Percentiles rank a stretch among this genome's conserved stretches.
These are phyloP conservation scores for Trichoderma hamatum DNA, from an alignment of 2,329 filamentous ascomycete genomes.

Conservation along the genomic window DNA sequence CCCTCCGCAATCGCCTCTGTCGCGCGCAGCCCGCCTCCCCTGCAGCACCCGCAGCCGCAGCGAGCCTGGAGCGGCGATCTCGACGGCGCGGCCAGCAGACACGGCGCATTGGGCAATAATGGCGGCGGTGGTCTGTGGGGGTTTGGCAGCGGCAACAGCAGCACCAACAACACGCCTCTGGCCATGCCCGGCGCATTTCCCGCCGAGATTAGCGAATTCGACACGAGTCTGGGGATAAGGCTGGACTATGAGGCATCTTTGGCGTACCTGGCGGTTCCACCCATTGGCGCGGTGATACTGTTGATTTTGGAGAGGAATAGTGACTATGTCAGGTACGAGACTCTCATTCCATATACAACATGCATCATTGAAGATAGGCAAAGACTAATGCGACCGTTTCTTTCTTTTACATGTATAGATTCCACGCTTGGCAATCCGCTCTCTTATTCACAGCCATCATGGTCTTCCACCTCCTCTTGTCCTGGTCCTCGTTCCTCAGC, in stretches of 20 bases:
- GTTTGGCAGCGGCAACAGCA: slow-evolving; percentile 28
- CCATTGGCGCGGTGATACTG: slow-evolving; percentile 80
- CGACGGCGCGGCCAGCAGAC: slow-evolving; percentile 43
- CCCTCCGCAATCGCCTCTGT: slow-evolving; percentile 45
- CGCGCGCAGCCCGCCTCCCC: slow-evolving; percentile 47
- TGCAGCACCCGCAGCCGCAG: slow-evolving; percentile 58
- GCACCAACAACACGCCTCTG: slow-evolving; percentile 35
- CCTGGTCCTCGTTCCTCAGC: slow-evolving; percentile 80
- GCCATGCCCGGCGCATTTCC: slow-evolving; percentile 47
- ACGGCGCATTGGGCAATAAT: slow-evolving; percentile 25
- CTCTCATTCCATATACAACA: too few species aligned
- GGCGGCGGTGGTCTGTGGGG: slow-evolving; percentile 29
- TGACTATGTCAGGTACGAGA: slow-evolving; percentile 84
- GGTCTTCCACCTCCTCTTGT: slow-evolving; percentile 81
- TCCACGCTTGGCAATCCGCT: slow-evolving; percentile 94
- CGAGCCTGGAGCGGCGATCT: slow-evolving; percentile 52
- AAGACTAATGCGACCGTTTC: too few species aligned
- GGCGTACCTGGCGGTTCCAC: slow-evolving; percentile 84
- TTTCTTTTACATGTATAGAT: slow-evolving; percentile 54
- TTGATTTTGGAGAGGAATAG: slow-evolving; percentile 90
- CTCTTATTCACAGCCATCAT: slow-evolving; percentile 76
- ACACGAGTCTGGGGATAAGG: slow-evolving; percentile 83
- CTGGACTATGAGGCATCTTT: slow-evolving; percentile 89
- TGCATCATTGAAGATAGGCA: not conserved
- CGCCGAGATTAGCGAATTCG: slow-evolving; percentile 74